A percentile compares a stretch with the other conserved stretches of the same genome.
Evolutionary conservation across 768 basidiomycete genomes (phyloP).

Genomic region (Punctularia strigosozonata): DNA sequence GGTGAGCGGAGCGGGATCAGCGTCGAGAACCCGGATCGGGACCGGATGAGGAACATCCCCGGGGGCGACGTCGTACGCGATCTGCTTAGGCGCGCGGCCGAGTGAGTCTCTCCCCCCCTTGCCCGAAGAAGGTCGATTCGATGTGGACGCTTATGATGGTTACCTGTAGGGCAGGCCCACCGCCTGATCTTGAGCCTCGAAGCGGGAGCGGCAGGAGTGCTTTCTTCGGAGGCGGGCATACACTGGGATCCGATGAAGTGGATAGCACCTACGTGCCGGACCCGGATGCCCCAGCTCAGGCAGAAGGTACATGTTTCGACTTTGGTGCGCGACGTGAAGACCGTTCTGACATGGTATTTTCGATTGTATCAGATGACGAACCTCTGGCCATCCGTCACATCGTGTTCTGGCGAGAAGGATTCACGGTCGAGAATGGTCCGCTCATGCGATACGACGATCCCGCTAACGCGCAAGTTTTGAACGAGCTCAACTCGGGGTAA

Average conservation of each 20-base stretch:
- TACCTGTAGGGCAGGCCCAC: constrained; percentile 24
- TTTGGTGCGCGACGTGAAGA: too few relatives aligned
- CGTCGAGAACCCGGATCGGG: constrained; percentile 72
- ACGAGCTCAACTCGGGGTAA: constrained; percentile 73
- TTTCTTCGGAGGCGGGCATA: constrained; percentile 72
- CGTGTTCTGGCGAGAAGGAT: constrained; percentile 91
- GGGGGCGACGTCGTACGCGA: constrained; percentile 56
- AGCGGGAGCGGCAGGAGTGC: constrained; percentile 11
- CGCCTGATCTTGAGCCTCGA: constrained; percentile 13
- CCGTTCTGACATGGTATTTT: constrained; percentile 2
- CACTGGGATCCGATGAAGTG: constrained; percentile 83
- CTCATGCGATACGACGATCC: constrained; percentile 80
- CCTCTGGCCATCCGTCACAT: constrained; percentile 60
- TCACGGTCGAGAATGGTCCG: constrained; percentile 82
- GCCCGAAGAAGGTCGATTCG: too few relatives aligned
- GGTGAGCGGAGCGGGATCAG: constrained; percentile 90
- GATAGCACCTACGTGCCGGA: constrained; percentile 70
- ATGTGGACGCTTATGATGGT: neutral
- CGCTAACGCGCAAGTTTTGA: constrained; percentile 51
- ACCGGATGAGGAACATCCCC: constrained; percentile 23
- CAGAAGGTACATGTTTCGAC: constrained; percentile 9
- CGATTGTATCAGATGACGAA: constrained; percentile 21
- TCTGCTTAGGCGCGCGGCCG: constrained; percentile 68
- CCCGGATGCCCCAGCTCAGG: constrained; percentile 31
- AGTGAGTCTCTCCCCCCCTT: constrained; percentile 35